These are phyloP conservation scores for Gentiana dahurica DNA, from an alignment of 257 asterid genomes.

Conservation along the genomic window DNA sequence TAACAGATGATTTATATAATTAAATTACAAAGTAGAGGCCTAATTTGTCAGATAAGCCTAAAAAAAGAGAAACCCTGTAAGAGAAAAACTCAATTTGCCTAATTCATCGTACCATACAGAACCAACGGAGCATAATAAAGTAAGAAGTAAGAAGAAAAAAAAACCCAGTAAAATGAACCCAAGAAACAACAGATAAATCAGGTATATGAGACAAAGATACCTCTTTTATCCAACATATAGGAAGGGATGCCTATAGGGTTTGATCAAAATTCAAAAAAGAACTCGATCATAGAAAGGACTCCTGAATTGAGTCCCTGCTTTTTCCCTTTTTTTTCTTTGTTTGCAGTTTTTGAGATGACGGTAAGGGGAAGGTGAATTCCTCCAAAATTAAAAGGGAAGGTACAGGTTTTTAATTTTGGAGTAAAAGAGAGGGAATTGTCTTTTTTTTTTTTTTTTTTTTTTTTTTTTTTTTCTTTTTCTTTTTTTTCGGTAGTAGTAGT, in stretches of 20 bases:
- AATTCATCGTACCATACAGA: not conserved
- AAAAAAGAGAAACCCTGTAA: not conserved
- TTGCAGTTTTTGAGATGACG: not conserved
- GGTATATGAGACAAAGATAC: constrained; percentile 1
- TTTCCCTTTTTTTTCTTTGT: not conserved
- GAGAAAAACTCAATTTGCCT: not conserved
- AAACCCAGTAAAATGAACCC: not conserved
- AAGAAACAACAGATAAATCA: not conserved
- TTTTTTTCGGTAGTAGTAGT: no score
- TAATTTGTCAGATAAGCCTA: no score
- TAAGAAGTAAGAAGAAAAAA: not conserved
- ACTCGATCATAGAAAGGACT: not conserved
- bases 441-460: no score
- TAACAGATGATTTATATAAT: not conserved
- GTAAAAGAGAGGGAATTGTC: no score
- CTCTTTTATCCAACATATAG: not conserved
- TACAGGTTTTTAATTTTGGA: no score
- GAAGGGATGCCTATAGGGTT: not conserved
- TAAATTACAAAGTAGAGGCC: not conserved
- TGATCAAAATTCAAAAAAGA: not conserved
- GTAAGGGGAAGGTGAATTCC: no score
- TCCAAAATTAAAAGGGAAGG: no score
- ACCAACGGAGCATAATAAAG: not conserved
- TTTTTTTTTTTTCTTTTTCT: no score
- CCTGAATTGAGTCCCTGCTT: not conserved